Conservation (phyloP, 257 asterid species). For the Solanum chiquidenum region DNA sequence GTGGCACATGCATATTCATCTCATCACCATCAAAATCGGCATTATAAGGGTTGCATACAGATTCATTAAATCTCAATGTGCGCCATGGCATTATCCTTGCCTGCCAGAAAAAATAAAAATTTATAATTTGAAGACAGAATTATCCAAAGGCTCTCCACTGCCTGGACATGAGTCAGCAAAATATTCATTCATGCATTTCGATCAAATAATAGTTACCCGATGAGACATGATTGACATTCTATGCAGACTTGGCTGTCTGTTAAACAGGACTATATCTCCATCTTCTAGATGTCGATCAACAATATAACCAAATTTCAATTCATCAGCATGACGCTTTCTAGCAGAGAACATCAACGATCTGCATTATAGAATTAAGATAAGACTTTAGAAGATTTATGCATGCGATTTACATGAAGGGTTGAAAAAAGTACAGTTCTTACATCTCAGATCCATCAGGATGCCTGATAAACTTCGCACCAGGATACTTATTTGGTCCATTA, state of each 20-base stretch:
- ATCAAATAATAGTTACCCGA: slow-evolving; percentile 40
- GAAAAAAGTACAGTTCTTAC: slow-evolving; percentile 26
- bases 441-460: slow-evolving; percentile 71
- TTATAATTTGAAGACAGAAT: neutral
- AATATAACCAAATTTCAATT: slow-evolving; percentile 65
- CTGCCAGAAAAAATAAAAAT: slow-evolving; percentile 16
- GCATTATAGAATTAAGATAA: neutral
- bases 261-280: slow-evolving; percentile 78
- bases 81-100: slow-evolving; percentile 99
- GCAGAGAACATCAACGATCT: slow-evolving; percentile 46
- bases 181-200: neutral
- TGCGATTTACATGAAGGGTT: neutral
- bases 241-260: slow-evolving; percentile 95
- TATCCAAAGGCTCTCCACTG: slow-evolving; percentile 1
- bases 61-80: slow-evolving; percentile 90
- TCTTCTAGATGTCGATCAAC: slow-evolving; percentile 89
- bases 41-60: slow-evolving; percentile 96
- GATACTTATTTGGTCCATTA: slow-evolving; percentile 86
- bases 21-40: slow-evolving; percentile 99
- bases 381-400: neutral
- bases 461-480: slow-evolving; percentile 76
- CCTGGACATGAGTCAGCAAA: neutral
- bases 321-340: slow-evolving; percentile 71
- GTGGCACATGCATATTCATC: slow-evolving; percentile 99
- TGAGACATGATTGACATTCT: slow-evolving; percentile 97